phyloP scores from a whole-genome alignment of 257 asterid species.

The Fraxinus quadrangulata region DNA sequence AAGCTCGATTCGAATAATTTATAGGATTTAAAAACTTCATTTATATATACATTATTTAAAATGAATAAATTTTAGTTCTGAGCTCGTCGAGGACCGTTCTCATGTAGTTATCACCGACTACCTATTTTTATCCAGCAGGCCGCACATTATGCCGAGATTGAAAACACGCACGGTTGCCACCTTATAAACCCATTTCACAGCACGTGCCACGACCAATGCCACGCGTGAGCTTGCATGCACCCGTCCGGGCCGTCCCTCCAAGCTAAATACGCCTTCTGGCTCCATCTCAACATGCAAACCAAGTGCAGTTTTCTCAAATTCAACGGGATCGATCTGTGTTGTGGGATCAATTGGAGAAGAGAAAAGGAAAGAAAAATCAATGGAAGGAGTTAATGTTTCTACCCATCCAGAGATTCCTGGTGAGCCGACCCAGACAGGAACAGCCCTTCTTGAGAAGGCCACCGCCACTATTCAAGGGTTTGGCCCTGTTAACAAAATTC shows the following conservation, averaged over 20 bases:
- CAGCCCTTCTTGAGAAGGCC: slow-evolving; percentile 71
- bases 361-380: neutral
- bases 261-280: neutral
- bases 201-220: slow-evolving; percentile 33
- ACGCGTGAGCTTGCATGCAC: slow-evolving; percentile 33
- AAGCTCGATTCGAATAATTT: too few relatives aligned
- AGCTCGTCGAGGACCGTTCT: neutral
- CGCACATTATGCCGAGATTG: neutral
- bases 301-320: too few relatives aligned
- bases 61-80: neutral
- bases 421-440: slow-evolving; percentile 62
- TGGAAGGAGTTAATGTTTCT: slow-evolving; percentile 61
- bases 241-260: neutral
- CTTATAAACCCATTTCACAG: neutral
- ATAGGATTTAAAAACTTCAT: too few relatives aligned
- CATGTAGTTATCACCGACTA: neutral
- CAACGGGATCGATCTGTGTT: neutral
- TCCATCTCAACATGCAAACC: neutral
- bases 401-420: slow-evolving; percentile 71
- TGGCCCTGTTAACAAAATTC: slow-evolving; percentile 83
- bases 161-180: slow-evolving; percentile 15
- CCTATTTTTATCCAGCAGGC: neutral
- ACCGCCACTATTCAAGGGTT: slow-evolving; percentile 79
- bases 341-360: neutral
- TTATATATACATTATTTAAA: too few relatives aligned